These are phyloP conservation scores for Claviceps maximensis DNA, from an alignment of 2,329 filamentous ascomycete genomes.

Conservation along the genomic window DNA sequence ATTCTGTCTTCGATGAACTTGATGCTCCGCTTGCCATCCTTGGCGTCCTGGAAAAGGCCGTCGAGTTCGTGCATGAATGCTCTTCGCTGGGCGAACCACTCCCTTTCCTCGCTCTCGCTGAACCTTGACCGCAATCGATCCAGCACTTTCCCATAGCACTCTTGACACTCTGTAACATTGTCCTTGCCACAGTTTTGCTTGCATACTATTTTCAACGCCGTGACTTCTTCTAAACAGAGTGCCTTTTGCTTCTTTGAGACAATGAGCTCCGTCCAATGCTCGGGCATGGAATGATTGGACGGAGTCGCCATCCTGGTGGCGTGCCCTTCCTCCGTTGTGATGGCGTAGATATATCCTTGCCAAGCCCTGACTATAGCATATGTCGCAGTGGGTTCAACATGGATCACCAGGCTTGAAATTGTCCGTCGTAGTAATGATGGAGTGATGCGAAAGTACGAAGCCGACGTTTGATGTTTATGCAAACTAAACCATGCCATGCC, in stretches of 20 bases:
- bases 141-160: slow-evolving; percentile 35
- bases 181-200: slow-evolving; percentile 27
- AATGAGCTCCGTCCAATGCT: slow-evolving; percentile 27
- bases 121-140: slow-evolving; percentile 29
- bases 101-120: slow-evolving; percentile 20
- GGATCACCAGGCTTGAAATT: neutral
- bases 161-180: slow-evolving; percentile 31
- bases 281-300: slow-evolving; percentile 18
- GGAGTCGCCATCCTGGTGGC: slow-evolving; percentile 12
- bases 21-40: slow-evolving; percentile 28
- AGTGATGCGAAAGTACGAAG: neutral
- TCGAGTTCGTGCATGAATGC: slow-evolving; percentile 38
- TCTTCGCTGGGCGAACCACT: slow-evolving; percentile 39
- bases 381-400: neutral
- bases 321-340: neutral
- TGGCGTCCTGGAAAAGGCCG: slow-evolving; percentile 33
- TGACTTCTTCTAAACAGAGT: slow-evolving; percentile 28
- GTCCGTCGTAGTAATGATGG: neutral
- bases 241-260: slow-evolving; percentile 18
- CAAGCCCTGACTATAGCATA: neutral
- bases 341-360: neutral
- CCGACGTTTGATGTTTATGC: neutral
- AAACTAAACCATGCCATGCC: neutral
- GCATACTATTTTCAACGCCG: slow-evolving; percentile 30
- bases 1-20: slow-evolving; percentile 36